A percentile compares a stretch with the other conserved stretches of the same genome.
Evolutionary conservation across 2,329 filamentous ascomycete species (phyloP).

Genomic region (Eurotiales sp.): DNA sequence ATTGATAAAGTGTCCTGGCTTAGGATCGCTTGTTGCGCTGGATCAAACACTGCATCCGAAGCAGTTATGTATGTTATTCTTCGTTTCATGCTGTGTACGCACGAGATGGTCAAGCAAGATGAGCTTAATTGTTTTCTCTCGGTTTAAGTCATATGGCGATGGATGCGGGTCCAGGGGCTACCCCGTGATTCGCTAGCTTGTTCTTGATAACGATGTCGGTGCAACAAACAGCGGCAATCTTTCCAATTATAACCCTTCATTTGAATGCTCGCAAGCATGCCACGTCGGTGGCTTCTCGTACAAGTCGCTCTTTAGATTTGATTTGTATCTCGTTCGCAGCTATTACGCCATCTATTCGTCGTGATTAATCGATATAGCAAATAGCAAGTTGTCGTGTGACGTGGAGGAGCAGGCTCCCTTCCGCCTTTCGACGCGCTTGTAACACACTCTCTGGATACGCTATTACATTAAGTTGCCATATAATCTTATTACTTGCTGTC

Average conservation of each 20-base stretch:
- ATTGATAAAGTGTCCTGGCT: slow-evolving; percentile 53
- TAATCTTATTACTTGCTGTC: too few species aligned
- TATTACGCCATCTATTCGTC: neutral
- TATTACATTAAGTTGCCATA: too few species aligned
- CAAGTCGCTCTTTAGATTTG: neutral
- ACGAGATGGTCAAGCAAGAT: neutral
- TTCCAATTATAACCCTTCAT: too few species aligned
- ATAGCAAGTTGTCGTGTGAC: too few species aligned
- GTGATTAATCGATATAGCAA: neutral
- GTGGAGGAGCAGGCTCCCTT: too few species aligned
- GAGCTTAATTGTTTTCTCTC: neutral
- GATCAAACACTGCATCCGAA: slow-evolving; percentile 61
- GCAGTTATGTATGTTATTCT: slow-evolving; percentile 71
- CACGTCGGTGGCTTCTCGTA: neutral
- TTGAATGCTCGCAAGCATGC: neutral
- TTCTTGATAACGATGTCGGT: too few species aligned
- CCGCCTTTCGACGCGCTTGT: too few species aligned
- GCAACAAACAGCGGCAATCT: too few species aligned
- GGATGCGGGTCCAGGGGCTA: neutral
- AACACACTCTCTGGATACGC: too few species aligned
- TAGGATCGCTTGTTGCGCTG: slow-evolving; percentile 59
- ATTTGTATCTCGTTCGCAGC: neutral
- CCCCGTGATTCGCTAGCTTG: neutral
- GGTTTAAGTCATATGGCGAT: neutral
- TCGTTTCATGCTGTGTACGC: slow-evolving; percentile 32